Evolutionary conservation across 1,284 basidiomycete genomes (phyloP).

Genomic region (Limonomyces culmigenus): DNA sequence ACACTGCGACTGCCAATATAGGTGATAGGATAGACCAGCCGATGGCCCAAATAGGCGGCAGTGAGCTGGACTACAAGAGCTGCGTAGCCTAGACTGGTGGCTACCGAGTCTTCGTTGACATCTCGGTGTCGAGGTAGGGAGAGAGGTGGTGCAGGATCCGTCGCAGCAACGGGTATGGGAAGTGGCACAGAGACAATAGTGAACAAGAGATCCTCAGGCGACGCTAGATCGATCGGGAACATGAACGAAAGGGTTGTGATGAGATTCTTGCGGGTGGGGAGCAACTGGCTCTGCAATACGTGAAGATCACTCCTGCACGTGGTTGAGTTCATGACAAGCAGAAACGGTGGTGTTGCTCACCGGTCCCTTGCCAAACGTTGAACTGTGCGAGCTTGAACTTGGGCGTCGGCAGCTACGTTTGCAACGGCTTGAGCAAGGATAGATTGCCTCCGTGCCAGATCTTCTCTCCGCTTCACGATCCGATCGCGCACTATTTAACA

Average conservation of each 20-base stretch:
- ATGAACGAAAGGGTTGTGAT: constrained; percentile 64
- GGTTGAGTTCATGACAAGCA: too few species aligned
- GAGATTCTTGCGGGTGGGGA: constrained; percentile 45
- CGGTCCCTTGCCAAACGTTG: too few species aligned
- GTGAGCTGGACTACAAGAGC: constrained; percentile 74
- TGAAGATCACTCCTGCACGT: constrained; percentile 14
- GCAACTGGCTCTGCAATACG: constrained; percentile 24
- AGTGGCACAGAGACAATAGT: constrained; percentile 71
- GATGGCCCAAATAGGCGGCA: constrained; percentile 60
- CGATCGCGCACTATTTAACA: constrained; percentile 12
- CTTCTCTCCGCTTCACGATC: constrained; percentile 19
- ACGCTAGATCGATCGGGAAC: constrained; percentile 78
- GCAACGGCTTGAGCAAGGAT: constrained; percentile 16
- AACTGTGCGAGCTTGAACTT: too few species aligned
- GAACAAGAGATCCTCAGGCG: constrained; percentile 69
- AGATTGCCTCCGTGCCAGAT: constrained; percentile 24
- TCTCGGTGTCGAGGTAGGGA: constrained; percentile 44
- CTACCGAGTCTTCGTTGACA: constrained; percentile 71
- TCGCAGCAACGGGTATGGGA: constrained; percentile 61
- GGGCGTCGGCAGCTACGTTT: constrained; percentile 22
- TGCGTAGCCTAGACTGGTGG: constrained; percentile 77
- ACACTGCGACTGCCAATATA: constrained; percentile 78
- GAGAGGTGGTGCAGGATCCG: constrained; percentile 78
- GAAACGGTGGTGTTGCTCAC: too few species aligned
- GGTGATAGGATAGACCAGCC: constrained; percentile 79